phyloP scores from a whole-genome alignment of 805 yeast genomes.

The Spathaspora passalidarum region DNA sequence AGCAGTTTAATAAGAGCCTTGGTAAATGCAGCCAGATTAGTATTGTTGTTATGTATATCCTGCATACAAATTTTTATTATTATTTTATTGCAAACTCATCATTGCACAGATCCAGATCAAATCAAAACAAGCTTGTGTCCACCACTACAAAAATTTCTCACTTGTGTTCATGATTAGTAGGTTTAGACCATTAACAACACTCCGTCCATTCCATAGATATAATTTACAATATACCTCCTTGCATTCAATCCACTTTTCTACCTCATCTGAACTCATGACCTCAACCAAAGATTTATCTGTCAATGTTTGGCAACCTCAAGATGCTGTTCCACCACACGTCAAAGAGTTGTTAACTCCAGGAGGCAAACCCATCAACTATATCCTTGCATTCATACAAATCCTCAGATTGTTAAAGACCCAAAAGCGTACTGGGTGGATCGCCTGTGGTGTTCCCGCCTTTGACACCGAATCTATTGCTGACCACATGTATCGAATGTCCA shows the following conservation, averaged over 20 bases:
- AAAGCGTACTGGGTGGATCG: slow-evolving; percentile 93
- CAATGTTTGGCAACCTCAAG: slow-evolving; percentile 51
- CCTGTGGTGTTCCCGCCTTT: slow-evolving; percentile 48
- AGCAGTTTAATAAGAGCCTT: too few relatives aligned
- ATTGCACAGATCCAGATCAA: background rate
- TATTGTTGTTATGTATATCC: too few relatives aligned
- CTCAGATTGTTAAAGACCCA: slow-evolving; percentile 72
- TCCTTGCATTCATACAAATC: slow-evolving; percentile 60
- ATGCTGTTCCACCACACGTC: slow-evolving; percentile 48
- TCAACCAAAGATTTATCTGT: slow-evolving; percentile 6
- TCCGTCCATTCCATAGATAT: background rate
- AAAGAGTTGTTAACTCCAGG: slow-evolving; percentile 31
- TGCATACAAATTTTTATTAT: background rate
- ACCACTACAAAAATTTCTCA: too few relatives aligned
- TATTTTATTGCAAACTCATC: background rate
- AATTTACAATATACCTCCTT: background rate
- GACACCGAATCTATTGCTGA: slow-evolving; percentile 78
- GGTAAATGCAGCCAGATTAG: too few relatives aligned
- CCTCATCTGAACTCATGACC: background rate
- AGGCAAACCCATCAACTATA: slow-evolving; percentile 39
- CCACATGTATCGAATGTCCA: slow-evolving; percentile 93
- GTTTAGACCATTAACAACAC: background rate
- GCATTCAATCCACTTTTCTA: background rate
- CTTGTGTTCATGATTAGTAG: background rate
- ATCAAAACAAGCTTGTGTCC: background rate